These are phyloP conservation scores for Pythium coloratum DNA, from an alignment of 352 stramenopile species.

Conservation along the genomic window DNA sequence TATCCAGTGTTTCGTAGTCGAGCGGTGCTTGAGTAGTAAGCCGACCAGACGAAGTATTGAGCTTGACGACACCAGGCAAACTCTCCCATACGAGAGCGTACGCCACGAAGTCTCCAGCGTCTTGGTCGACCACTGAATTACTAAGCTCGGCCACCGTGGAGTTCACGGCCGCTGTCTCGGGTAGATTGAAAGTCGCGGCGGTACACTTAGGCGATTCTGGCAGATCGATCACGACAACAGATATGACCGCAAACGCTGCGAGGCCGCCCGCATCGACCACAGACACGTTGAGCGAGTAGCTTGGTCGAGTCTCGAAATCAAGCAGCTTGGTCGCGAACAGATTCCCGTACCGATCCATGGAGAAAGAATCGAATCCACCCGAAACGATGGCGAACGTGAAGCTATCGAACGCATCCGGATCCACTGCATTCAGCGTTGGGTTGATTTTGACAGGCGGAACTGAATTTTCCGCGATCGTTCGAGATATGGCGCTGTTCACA, in stretches of 20 bases:
- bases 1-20: constrained; percentile 46
- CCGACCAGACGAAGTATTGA: constrained; percentile 20
- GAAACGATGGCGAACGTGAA: constrained; percentile 41
- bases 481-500: constrained; percentile 22
- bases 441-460: constrained; percentile 34
- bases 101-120: constrained; percentile 22
- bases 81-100: constrained; percentile 26
- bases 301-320: constrained; percentile 40
- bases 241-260: constrained; percentile 26
- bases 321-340: constrained; percentile 37
- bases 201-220: constrained; percentile 44
- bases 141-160: constrained; percentile 16
- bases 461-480: constrained; percentile 42
- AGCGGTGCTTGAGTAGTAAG: constrained; percentile 30
- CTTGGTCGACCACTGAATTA: constrained; percentile 19
- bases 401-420: constrained; percentile 51
- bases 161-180: constrained; percentile 29
- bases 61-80: neutral
- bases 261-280: constrained; percentile 43
- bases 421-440: constrained; percentile 29
- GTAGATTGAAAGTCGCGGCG: constrained; percentile 24
- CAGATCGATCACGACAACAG: constrained; percentile 38
- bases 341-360: constrained; percentile 41
- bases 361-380: constrained; percentile 37
- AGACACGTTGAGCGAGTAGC: constrained; percentile 44